A percentile compares a stretch with the other conserved stretches of the same genome.
Conservation (phyloP, 2,329 filamentous ascomycete species). For the Penicillium sp. region DNA sequence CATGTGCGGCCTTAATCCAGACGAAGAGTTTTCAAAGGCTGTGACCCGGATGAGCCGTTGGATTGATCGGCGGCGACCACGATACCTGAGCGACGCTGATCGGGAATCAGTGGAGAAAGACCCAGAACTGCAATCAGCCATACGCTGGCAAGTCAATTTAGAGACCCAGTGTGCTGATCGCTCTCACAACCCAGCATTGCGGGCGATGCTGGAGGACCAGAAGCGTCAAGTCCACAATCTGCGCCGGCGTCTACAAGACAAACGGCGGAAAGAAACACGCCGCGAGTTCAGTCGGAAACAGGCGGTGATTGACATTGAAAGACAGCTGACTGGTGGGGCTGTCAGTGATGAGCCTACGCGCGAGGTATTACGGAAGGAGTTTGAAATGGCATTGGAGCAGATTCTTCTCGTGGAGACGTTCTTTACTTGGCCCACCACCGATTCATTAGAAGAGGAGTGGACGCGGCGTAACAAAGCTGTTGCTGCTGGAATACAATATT, state of each 20-base stretch:
- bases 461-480: constrained; percentile 15
- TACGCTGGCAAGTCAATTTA: constrained; percentile 1
- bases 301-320: constrained; percentile 7
- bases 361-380: constrained; percentile 12
- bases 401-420: constrained; percentile 24
- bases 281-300: constrained; percentile 4
- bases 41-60: constrained; percentile 19
- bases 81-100: constrained; percentile 16
- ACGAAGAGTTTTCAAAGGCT: constrained; percentile 15
- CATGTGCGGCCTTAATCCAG: constrained; percentile 21
- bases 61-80: constrained; percentile 17
- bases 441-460: constrained; percentile 25
- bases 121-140: neutral
- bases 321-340: constrained; percentile 7
- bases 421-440: constrained; percentile 21
- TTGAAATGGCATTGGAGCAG: constrained; percentile 18
- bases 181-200: constrained; percentile 4
- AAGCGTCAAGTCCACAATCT: constrained; percentile 6
- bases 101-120: constrained; percentile 1
- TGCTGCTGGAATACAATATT: constrained; percentile 20
- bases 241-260: constrained; percentile 5
- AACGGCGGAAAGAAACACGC: constrained; percentile 6
- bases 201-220: constrained; percentile 4
- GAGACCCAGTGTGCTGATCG: neutral
- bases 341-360: constrained; percentile 9